Evolutionary conservation across 345 rosid genomes (phyloP).

Genomic region (Ailanthus altissimus): DNA sequence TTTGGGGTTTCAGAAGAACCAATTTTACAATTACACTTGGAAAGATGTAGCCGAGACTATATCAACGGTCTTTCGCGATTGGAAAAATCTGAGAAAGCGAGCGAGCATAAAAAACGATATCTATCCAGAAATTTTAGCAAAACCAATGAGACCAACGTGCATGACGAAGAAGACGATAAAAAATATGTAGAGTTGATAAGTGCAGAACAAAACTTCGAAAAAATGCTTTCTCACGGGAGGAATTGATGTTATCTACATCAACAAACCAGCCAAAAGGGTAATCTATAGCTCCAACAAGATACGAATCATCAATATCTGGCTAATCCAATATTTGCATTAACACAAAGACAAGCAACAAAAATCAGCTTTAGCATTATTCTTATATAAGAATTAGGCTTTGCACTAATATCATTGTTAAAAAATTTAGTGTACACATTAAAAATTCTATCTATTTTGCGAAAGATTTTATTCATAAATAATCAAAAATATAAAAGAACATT

Average conservation of each 20-base stretch:
- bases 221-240: constrained; percentile 40
- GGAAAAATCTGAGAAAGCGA: constrained; percentile 51
- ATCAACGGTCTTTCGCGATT: constrained; percentile 42
- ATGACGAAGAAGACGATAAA: constrained; percentile 46
- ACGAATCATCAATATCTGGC: constrained; percentile 40
- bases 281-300: constrained; percentile 50
- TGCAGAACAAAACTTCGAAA: constrained; percentile 30
- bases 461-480: no score
- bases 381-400: constrained; percentile 44
- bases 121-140: constrained; percentile 40
- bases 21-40: constrained; percentile 48
- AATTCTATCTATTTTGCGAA: no score
- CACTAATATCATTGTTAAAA: no score
- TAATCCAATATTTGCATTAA: constrained; percentile 41
- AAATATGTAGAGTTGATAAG: constrained; percentile 45
- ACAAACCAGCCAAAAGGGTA: constrained; percentile 38
- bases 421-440: no score
- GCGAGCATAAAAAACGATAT: constrained; percentile 48
- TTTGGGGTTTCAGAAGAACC: constrained; percentile 40
- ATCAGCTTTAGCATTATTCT: constrained; percentile 40
- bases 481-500: no score
- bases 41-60: constrained; percentile 43
- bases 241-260: constrained; percentile 50
- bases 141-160: constrained; percentile 45
- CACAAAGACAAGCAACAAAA: no score